Evolutionary conservation across 306 rosid species (phyloP), one percentile per base, ranked within the genome.

Genomic region (Lotus japonicus): DNA sequence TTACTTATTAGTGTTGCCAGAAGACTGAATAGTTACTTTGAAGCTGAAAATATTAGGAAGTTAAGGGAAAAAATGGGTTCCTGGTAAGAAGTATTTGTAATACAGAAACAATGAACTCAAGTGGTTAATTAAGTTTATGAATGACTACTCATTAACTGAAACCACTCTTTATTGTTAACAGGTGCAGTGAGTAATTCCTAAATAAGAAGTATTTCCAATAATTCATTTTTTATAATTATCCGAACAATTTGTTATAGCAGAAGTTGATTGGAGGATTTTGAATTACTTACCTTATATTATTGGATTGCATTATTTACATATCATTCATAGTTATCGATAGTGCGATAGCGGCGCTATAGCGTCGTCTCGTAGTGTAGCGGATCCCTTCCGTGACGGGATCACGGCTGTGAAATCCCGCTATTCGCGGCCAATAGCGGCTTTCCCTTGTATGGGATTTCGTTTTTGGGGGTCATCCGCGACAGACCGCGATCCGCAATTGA

Each of bases 141-240:
- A 53, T 53, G 23, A 44, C 39, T 52, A 19, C 52, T 68, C 43
- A 17, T 42, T 76, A 68, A 49, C 17, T 42, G 68, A 68, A 48
- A 39, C 50, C 33, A 44, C 21, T 5, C 12, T 51, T 36, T 58
- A 6, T 51, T 42, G 51, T 59, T 28, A 76, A 64, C 18, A 43
- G 17, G 14, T 59, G 59, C 15, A 31, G 31, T 21, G 33, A 60
- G 28, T 39, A 43, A 18, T 46, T 21, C 57, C 48, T 54, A 17
- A 12, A 28, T 67, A n/a, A 17, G 63, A 11, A 42, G 11, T 73
- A 28, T 17, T 64, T 64, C 56, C 9, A 15, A 31, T 1, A 1
- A 64, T 64, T 64, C 49, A 17, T 33, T 16, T 60, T 39, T 42
- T 49, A 2, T 16, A 49, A 51, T 28, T 59, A 50, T 68, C 15